A percentile compares a stretch with the other conserved stretches of the same genome.
phyloP scores from a whole-genome alignment of 495 filamentous ascomycete species.

The Penicillium subrubescens region DNA sequence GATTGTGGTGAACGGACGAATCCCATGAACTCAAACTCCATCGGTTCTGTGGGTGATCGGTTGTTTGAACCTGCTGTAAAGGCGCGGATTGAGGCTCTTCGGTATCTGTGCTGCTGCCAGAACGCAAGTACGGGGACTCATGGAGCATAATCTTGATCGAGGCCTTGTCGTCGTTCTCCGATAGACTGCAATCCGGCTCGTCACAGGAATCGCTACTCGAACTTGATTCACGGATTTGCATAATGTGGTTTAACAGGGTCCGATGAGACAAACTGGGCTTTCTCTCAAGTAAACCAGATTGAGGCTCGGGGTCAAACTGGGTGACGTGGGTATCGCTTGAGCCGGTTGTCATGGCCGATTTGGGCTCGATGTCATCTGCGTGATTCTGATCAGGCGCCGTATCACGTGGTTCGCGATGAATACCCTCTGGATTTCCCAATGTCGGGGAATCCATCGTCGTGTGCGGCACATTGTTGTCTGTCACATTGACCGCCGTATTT shows the following conservation, averaged over 20 bases:
- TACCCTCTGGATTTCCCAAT: slow-evolving; percentile 65
- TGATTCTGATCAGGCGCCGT: slow-evolving; percentile 40
- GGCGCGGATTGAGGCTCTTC: slow-evolving; percentile 31
- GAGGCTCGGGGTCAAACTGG: slow-evolving; percentile 70
- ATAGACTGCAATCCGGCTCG: slow-evolving; percentile 54
- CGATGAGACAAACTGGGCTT: slow-evolving; percentile 40
- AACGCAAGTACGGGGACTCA: slow-evolving; percentile 44
- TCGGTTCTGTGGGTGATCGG: slow-evolving; percentile 34
- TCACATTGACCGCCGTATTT: slow-evolving; percentile 25
- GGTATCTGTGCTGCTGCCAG: slow-evolving; percentile 33
- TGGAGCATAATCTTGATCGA: slow-evolving; percentile 65
- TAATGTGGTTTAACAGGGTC: slow-evolving; percentile 54
- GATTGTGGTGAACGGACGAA: slow-evolving; percentile 47
- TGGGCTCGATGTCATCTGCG: slow-evolving; percentile 46
- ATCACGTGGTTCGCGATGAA: slow-evolving; percentile 39
- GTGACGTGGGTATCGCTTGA: slow-evolving; percentile 64
- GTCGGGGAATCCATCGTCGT: slow-evolving; percentile 65
- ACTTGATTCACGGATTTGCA: slow-evolving; percentile 53
- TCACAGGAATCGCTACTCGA: slow-evolving; percentile 51
- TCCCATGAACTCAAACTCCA: slow-evolving; percentile 60
- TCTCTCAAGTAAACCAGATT: slow-evolving; percentile 56
- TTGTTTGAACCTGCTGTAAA: slow-evolving; percentile 17
- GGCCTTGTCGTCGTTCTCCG: slow-evolving; percentile 55
- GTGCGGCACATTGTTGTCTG: slow-evolving; percentile 14
- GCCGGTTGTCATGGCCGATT: slow-evolving; percentile 40